Evolutionary conservation across 2,329 filamentous ascomycete genomes (phyloP).

Genomic region (Decorospora gaudefroyi): DNA sequence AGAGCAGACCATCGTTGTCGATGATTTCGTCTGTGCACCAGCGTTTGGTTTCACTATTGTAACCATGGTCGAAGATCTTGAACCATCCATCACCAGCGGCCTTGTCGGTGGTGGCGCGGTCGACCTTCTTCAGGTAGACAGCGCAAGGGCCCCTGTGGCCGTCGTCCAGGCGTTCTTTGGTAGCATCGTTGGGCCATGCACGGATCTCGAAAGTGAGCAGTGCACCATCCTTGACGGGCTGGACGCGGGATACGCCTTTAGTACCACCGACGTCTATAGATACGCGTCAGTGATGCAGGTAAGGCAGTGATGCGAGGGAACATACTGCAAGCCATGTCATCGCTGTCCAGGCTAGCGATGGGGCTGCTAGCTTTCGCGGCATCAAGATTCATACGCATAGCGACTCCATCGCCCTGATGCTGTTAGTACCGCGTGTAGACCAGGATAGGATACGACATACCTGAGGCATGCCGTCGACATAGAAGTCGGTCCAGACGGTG

Average conservation of each 20-base stretch:
- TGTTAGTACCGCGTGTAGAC: slow-evolving; percentile 24
- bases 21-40: slow-evolving; percentile 76
- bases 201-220: slow-evolving; percentile 70
- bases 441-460: slow-evolving; percentile 19
- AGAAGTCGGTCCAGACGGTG: slow-evolving; percentile 45
- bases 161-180: slow-evolving; percentile 61
- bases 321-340: slow-evolving; percentile 73
- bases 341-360: slow-evolving; percentile 60
- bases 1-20: slow-evolving; percentile 65
- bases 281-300: slow-evolving; percentile 16
- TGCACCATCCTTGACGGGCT: slow-evolving; percentile 55
- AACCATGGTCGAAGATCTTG: slow-evolving; percentile 74
- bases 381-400: slow-evolving; percentile 67
- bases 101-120: slow-evolving; percentile 58
- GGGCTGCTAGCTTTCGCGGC: slow-evolving; percentile 60
- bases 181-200: slow-evolving; percentile 60
- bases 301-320: slow-evolving; percentile 4
- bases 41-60: slow-evolving; percentile 58
- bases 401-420: slow-evolving; percentile 69
- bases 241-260: slow-evolving; percentile 55
- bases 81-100: slow-evolving; percentile 71
- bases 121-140: slow-evolving; percentile 73
- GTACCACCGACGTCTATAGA: slow-evolving; percentile 54
- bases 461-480: slow-evolving; percentile 40
- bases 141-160: slow-evolving; percentile 71